Percentiles rank a stretch among this genome's conserved stretches.
phyloP scores from a whole-genome alignment of 306 rosid species.

The Parietaria judaica region DNA sequence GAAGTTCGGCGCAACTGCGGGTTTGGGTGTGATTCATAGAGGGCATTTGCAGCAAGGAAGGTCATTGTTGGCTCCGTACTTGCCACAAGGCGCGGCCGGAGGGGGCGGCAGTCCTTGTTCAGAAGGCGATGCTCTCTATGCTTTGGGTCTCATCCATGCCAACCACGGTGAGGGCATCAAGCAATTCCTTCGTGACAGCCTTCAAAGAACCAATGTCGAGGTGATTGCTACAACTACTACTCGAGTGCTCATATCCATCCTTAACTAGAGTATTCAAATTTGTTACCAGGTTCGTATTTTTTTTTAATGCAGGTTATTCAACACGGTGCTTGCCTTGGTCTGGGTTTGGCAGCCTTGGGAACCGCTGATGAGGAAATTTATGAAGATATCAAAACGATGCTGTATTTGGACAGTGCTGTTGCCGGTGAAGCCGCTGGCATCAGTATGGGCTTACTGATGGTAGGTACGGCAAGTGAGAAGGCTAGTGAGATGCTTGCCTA shows the following conservation, averaged over 20 bases:
- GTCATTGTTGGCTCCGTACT: conserved; percentile 95
- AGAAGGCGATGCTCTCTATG: conserved; percentile 95
- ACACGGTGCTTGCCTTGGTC: conserved; percentile 99
- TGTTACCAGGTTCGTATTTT: conserved; percentile 8
- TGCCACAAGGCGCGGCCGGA: conserved; percentile 89
- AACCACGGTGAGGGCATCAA: conserved; percentile 99
- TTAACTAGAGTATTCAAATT: conserved; percentile 1
- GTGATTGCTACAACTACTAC: conserved; percentile 27
- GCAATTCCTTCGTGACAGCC: conserved; percentile 90
- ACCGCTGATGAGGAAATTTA: conserved; percentile 91
- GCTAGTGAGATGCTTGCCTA: conserved; percentile 93
- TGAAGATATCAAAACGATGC: conserved; percentile 77
- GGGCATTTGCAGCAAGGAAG: conserved; percentile 97
- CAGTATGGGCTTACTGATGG: conserved; percentile 97
- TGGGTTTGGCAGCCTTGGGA: conserved; percentile 90
- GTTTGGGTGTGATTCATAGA: conserved; percentile 93
- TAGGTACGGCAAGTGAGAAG: conserved; percentile 96
- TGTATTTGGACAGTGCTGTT: conserved; percentile 91
- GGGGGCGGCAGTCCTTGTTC: conserved; percentile 98
- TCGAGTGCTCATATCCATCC: conserved; percentile 3
- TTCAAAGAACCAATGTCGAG: conserved; percentile 89
- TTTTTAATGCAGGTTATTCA: conserved; percentile 68
- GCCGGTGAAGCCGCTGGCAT: conserved; percentile 99
- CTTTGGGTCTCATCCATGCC: conserved; percentile 95
- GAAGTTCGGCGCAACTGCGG: conserved; percentile 94